A percentile compares a stretch with the other conserved stretches of the same genome.
Evolutionary conservation across 169 alveolate species (phyloP).

Genomic region (Plasmodium vivax): DNA sequence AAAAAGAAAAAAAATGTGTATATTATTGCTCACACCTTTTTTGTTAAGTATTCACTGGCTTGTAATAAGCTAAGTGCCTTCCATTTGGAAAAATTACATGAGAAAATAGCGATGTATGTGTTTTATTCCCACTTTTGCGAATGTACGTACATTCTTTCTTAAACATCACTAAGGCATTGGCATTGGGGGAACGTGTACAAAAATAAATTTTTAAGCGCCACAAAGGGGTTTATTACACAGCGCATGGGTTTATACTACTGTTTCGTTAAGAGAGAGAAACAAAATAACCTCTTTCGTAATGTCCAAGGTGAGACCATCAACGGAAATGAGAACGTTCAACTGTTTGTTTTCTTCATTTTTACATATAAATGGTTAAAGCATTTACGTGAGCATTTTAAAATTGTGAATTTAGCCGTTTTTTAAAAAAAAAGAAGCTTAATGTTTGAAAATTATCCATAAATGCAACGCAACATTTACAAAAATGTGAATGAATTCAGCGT

Average conservation of each 20-base stretch:
- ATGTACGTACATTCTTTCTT: not conserved
- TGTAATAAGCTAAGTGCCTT: not conserved
- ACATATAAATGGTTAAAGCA: not conserved
- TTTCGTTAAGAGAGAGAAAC: not conserved
- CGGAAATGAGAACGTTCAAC: not conserved
- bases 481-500: not conserved
- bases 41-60: not conserved
- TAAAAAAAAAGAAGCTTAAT: not conserved
- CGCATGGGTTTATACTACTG: not conserved
- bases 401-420: not conserved
- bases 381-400: not conserved
- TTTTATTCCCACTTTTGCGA: not conserved
- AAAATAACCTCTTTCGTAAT: not conserved
- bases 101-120: not conserved
- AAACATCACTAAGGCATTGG: not conserved
- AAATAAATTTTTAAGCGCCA: not conserved
- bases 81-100: not conserved
- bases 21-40: not conserved
- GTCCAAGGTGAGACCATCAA: not conserved
- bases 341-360: not conserved
- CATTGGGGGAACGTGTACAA: not conserved
- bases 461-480: not conserved
- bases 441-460: not conserved
- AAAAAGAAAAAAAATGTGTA: not conserved
- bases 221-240: not conserved